phyloP scores from a whole-genome alignment of 352 stramenopile species.

The Phytopythium helicoides region DNA sequence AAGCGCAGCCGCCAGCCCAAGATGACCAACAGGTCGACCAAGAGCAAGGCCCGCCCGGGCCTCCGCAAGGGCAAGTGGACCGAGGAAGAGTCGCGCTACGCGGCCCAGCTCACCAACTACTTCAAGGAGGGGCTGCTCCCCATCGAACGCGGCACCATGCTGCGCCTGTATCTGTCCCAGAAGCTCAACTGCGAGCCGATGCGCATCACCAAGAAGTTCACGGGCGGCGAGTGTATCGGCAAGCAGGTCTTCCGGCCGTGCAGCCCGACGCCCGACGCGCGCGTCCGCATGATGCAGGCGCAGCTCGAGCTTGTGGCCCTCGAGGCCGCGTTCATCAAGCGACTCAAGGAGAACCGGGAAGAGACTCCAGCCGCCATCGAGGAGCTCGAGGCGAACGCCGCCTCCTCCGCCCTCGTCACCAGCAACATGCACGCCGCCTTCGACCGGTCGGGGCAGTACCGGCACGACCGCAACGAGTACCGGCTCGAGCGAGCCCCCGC shows the following conservation, averaged over 20 bases:
- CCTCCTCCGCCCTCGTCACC: constrained; percentile 12
- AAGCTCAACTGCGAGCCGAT: constrained; percentile 93
- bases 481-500: constrained; percentile 20
- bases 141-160: constrained; percentile 86
- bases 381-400: constrained; percentile 36
- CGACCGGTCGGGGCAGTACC: constrained; percentile 24
- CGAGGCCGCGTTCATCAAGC: constrained; percentile 74
- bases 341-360: constrained; percentile 78
- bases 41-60: constrained; percentile 82
- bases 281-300: constrained; percentile 67
- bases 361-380: constrained; percentile 51
- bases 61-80: constrained; percentile 88
- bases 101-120: constrained; percentile 72
- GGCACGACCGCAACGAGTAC: constrained; percentile 17
- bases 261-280: constrained; percentile 59
- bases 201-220: constrained; percentile 94
- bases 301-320: constrained; percentile 69
- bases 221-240: constrained; percentile 87
- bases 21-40: constrained; percentile 62
- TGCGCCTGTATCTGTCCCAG: constrained; percentile 88
- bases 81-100: constrained; percentile 76
- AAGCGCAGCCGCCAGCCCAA: constrained; percentile 60
- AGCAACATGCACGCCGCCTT: constrained; percentile 18
- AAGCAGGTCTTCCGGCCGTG: constrained; percentile 87
- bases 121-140: constrained; percentile 84